Conservation (phyloP, 2,329 filamentous ascomycete species). For the Sclerotinia spermophila region DNA sequence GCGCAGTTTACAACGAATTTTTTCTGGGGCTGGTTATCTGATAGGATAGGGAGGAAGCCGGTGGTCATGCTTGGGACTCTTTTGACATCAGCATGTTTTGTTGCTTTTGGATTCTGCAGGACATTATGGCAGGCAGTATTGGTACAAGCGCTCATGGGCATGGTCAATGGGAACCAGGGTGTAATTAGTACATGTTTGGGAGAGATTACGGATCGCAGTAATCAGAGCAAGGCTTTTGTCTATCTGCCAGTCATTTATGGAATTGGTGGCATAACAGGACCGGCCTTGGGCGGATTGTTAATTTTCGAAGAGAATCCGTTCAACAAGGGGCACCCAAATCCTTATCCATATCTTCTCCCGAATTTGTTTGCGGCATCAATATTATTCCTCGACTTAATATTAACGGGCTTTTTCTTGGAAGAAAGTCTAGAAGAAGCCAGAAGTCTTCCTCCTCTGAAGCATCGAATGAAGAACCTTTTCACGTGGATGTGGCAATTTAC, state of each 20-base stretch:
- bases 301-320: conserved; percentile 56
- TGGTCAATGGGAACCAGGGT: conserved; percentile 92
- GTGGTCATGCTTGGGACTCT: conserved; percentile 78
- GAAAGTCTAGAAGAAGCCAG: conserved; percentile 74
- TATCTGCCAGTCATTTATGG: conserved; percentile 97
- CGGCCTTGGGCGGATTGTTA: conserved; percentile 82
- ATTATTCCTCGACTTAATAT: conserved; percentile 65
- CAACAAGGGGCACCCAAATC: conserved; percentile 47
- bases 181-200: conserved; percentile 91
- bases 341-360: conserved; percentile 79
- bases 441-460: conserved; percentile 56
- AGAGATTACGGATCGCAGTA: conserved; percentile 91
- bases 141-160: conserved; percentile 85
- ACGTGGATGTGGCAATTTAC: conserved; percentile 68
- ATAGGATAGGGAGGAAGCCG: conserved; percentile 75
- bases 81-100: conserved; percentile 77
- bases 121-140: conserved; percentile 79
- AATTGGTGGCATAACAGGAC: conserved; percentile 87
- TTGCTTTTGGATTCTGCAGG: conserved; percentile 81
- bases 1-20: conserved; percentile 93
- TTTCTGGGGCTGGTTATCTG: conserved; percentile 81
- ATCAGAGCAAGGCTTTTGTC: conserved; percentile 89
- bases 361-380: conserved; percentile 76
- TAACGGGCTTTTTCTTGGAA: conserved; percentile 77
- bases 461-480: conserved; percentile 57